Evolutionary conservation across 805 yeast genomes (phyloP), one percentile per base, ranked within the genome.

Genomic region (Monosporozyma servazzii): DNA sequence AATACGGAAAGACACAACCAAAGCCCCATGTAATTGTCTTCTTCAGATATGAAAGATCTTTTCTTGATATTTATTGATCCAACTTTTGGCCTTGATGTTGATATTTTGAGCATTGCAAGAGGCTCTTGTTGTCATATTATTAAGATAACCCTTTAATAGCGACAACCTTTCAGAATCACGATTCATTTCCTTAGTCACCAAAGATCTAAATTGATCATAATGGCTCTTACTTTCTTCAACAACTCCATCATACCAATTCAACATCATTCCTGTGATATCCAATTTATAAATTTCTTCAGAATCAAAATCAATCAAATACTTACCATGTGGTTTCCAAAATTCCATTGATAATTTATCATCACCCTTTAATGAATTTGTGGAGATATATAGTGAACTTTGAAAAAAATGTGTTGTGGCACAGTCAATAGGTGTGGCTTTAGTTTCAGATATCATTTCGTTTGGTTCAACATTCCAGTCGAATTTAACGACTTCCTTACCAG

Each of bases 251-350:
- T 23, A 52, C 40, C 15, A 50, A 40, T 13, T 50, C 52, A n/a
- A 53, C 48, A 41, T 50, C 48, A 6, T 52, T 51, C 17, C 59
- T 51, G 23, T 60, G 59, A 23, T 56, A 51, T 2, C 61, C 61
- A 25, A 56, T 51, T 20, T 41, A 41, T 21, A 41, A 20, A 41
- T 41, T 11, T 21, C 51, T 52, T 31, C 29, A 25, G 56, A 56
- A 36, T 62, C 64, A 47, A 62, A 60, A 52, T 62, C 65, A 42
- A 62, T 54, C 40, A 53, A 51, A 45, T 52, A 62, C 33, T 60
- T 57, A 5, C 65, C 64, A 8, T 53, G 33, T 7, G 60, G 61
- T n/a, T 44, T 49, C 61, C 58, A 58, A 31, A 33, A 27, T 25
- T 30, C 36, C 17, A 6, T 41, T 2, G 25, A 10, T 41, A 21